Percentiles rank a stretch among this genome's conserved stretches.
Evolutionary conservation across 768 basidiomycete species (phyloP).

Genomic region (Favolaschia claudopus): DNA sequence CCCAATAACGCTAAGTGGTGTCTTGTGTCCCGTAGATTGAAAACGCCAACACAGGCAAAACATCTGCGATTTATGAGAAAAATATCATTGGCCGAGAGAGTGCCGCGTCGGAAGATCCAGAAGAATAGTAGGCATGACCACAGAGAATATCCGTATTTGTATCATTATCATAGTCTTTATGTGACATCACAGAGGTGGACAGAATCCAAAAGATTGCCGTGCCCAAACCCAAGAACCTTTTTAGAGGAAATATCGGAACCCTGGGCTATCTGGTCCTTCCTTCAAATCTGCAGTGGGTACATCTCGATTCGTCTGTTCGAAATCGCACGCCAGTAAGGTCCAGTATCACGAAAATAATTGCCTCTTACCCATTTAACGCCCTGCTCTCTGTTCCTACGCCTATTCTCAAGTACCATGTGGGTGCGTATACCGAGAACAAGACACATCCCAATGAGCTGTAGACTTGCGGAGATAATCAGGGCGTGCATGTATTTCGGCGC

Average conservation of each 20-base stretch:
- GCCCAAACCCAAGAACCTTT: neutral
- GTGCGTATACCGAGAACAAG: neutral
- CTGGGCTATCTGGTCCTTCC: neutral
- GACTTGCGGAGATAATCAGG: neutral
- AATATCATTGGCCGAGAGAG: too few species aligned
- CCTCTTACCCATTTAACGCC: neutral
- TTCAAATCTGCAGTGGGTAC: conserved; percentile 1
- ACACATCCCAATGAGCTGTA: neutral
- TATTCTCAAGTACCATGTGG: conserved; percentile 7
- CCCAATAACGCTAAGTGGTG: too few species aligned
- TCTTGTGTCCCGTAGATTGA: too few species aligned
- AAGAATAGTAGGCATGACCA: too few species aligned
- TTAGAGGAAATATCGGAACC: neutral
- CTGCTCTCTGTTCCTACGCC: conserved; percentile 1
- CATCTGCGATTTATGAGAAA: too few species aligned
- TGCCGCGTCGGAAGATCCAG: too few species aligned
- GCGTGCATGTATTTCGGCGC: conserved; percentile 1
- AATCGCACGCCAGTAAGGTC: neutral
- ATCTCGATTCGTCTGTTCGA: neutral
- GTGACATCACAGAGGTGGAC: neutral
- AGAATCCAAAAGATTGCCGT: neutral
- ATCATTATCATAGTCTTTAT: too few species aligned
- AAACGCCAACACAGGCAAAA: too few species aligned
- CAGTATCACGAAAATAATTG: neutral
- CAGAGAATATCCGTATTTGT: too few species aligned